Evolutionary conservation across 805 yeast genomes (phyloP).

Genomic region (Cyberlindnera maclurae): DNA sequence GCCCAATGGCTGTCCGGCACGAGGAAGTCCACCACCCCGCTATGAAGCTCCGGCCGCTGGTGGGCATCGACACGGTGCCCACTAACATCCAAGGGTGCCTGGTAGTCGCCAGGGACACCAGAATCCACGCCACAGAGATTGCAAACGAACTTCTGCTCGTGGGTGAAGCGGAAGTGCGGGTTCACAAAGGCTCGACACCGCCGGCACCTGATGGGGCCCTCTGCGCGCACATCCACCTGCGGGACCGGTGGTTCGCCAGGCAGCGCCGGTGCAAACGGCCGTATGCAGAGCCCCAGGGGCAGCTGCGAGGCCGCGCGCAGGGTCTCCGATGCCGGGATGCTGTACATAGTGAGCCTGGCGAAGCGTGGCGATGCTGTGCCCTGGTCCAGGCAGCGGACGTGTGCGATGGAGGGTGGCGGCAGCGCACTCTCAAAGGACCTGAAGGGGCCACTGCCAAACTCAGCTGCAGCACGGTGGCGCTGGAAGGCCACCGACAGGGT

Average conservation of each 20-base stretch:
- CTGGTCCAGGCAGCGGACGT: constrained; percentile 66
- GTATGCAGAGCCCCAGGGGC: constrained; percentile 74
- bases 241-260: constrained; percentile 53
- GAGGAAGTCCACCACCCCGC: constrained; percentile 78
- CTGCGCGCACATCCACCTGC: constrained; percentile 46
- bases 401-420: constrained; percentile 74
- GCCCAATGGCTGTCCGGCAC: constrained; percentile 71
- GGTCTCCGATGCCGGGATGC: constrained; percentile 68
- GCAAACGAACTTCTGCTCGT: constrained; percentile 63
- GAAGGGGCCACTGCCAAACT: constrained; percentile 36
- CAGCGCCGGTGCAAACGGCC: constrained; percentile 72
- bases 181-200: constrained; percentile 90
- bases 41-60: constrained; percentile 66
- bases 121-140: constrained; percentile 81
- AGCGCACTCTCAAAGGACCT: constrained; percentile 68
- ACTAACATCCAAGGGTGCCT: constrained; percentile 50
- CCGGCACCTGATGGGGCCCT: constrained; percentile 82
- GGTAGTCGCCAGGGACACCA: constrained; percentile 59
- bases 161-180: constrained; percentile 64
- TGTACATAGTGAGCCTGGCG: constrained; percentile 73
- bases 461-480: constrained; percentile 15
- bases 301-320: constrained; percentile 62
- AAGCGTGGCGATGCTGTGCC: constrained; percentile 79
- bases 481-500: constrained; percentile 14
- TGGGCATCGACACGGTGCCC: constrained; percentile 59